Evolutionary conservation across 495 filamentous ascomycete genomes (phyloP), one percentile per base, ranked within the genome.

Genomic region (Podospora sp.): DNA sequence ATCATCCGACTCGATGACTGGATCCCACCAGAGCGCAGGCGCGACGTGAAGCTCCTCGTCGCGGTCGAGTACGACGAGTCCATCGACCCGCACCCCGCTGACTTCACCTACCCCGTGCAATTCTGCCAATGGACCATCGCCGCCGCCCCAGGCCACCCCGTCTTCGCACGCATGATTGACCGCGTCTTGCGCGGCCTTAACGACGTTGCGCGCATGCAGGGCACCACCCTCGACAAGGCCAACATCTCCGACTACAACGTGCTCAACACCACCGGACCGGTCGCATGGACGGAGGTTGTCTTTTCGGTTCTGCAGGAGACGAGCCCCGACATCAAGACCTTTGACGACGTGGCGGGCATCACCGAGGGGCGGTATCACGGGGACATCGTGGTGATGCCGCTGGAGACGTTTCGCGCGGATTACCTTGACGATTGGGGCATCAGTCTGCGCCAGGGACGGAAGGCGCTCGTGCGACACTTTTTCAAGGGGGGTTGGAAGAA

Each of bases 41-140:
- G 40, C 12, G 36, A 50, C 22, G 35, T 46, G 12, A 20, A n/a
- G 24, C 56, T 66, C 2, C 21, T 66, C 57, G 11, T 66, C 40
- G 64, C 55, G 1, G 21, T 60, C 40, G 64, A 66, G 27, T 60
- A 60, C 24, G 64, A 60, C 40, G 55, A 60, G 26, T 9, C 64
- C 0, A 20, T 59, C 50, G 64, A 66, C 26, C 35, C 35, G 20
- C 35, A 60, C 16, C 64, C 56, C 18, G 36, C 22, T 1, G 55
- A 60, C 57, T 59, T 59, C 33, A 53, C 12, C 12, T 51, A 60
- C 36, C 35, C 55, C 0, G 64, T 66, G 35, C 64, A 66, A 24
- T 66, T 66, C 40, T 53, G 64, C 35, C 64, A 66, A 55, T 66
- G 64, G 64, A 66, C 64, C 0, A 66, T 66, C 35, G 64, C 64